A percentile compares a stretch with the other conserved stretches of the same genome.
Conservation (phyloP, 495 filamentous ascomycete genomes). For the Trichoderma orchidacearum region DNA sequence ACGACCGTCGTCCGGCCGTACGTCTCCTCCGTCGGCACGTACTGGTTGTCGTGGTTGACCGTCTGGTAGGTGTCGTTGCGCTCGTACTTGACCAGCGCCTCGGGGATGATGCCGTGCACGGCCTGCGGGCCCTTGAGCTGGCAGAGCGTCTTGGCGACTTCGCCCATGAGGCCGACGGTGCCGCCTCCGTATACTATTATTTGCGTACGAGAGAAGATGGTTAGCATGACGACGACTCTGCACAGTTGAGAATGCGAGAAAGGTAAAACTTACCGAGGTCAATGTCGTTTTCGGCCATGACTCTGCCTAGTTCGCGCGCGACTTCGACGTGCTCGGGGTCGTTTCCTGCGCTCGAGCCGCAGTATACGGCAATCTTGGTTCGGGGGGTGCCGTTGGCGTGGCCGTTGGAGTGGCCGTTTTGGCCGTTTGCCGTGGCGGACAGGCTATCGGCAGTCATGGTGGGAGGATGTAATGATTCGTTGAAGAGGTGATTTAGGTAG, state of each 20-base stretch:
- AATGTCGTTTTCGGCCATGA: slow-evolving; percentile 61
- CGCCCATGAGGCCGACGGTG: slow-evolving; percentile 90
- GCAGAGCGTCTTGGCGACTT: slow-evolving; percentile 77
- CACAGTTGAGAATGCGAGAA: neutral
- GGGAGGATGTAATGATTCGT: neutral
- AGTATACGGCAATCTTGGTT: slow-evolving; percentile 63
- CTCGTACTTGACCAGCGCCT: slow-evolving; percentile 72
- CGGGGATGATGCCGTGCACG: slow-evolving; percentile 89
- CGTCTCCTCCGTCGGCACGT: slow-evolving; percentile 48
- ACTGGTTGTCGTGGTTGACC: slow-evolving; percentile 12
- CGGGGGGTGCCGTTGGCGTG: slow-evolving; percentile 17
- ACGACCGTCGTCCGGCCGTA: slow-evolving; percentile 83
- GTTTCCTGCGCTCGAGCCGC: slow-evolving; percentile 60
- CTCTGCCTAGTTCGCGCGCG: slow-evolving; percentile 61
- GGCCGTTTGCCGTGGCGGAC: slow-evolving; percentile 16
- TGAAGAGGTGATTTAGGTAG: neutral
- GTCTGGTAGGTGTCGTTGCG: slow-evolving; percentile 36
- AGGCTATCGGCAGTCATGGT: slow-evolving; percentile 29
- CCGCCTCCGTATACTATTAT: slow-evolving; percentile 87
- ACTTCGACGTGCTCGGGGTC: slow-evolving; percentile 56
- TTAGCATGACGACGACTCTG: no score
- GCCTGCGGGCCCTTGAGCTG: slow-evolving; percentile 63
- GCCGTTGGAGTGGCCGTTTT: slow-evolving; percentile 10
- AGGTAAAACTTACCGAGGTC: slow-evolving; percentile 33
- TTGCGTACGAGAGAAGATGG: neutral